These are phyloP conservation scores for Leersia perrieri DNA, from an alignment of 176 grass and related monocot genomes.

Conservation along the genomic window DNA sequence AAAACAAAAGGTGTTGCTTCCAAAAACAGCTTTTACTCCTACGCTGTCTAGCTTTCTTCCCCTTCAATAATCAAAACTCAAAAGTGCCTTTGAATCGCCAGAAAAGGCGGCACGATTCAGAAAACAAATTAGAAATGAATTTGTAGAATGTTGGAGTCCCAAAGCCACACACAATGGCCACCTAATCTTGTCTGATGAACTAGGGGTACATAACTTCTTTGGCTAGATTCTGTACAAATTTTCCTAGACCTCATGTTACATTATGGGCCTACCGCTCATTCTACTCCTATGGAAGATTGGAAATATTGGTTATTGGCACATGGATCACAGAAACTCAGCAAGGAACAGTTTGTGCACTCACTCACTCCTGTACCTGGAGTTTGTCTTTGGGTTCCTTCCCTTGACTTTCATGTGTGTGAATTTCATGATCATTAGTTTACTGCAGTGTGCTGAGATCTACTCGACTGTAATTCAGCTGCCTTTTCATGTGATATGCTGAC, in stretches of 20 bases:
- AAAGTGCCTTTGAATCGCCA: slow-evolving; percentile 15
- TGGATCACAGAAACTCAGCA: background rate
- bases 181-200: background rate
- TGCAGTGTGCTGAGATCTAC: background rate
- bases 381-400: background rate
- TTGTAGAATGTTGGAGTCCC: background rate
- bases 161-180: background rate
- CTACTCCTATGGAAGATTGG: background rate
- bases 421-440: background rate
- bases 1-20: slow-evolving; percentile 37
- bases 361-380: background rate
- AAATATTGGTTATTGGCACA: background rate
- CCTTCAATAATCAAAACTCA: background rate
- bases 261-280: background rate
- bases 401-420: background rate
- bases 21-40: background rate
- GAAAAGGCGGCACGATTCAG: slow-evolving; percentile 3
- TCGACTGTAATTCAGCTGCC: too few relatives aligned
- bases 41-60: background rate
- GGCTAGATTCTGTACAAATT: background rate
- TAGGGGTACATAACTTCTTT: background rate
- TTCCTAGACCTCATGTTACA: background rate
- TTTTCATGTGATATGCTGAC: background rate
- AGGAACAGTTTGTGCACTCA: background rate
- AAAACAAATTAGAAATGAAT: background rate